phyloP scores from a whole-genome alignment of 352 stramenopile genomes.

The Elongisporangium undulatum region DNA sequence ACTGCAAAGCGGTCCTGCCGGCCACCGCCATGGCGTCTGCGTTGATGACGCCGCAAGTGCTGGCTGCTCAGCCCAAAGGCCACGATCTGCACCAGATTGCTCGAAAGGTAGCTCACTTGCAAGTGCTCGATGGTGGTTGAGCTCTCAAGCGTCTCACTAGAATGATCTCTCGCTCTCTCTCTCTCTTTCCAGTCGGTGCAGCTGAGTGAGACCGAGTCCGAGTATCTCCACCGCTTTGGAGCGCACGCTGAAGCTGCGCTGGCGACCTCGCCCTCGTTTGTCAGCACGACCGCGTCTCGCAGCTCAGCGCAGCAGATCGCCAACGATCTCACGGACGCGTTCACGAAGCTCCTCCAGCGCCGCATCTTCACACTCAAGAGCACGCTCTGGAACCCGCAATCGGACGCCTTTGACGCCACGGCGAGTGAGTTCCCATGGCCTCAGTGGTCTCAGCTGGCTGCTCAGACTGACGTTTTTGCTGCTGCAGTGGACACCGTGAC shows the following conservation, averaged over 20 bases:
- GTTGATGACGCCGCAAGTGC: slow-evolving; percentile 4
- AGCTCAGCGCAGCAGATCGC: background rate
- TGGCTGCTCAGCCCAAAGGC: slow-evolving; percentile 11
- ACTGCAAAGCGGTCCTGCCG: slow-evolving; percentile 21
- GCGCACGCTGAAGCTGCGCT: slow-evolving; percentile 44
- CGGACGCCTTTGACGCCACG: slow-evolving; percentile 50
- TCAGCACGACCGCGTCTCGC: background rate
- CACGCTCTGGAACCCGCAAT: slow-evolving; percentile 67
- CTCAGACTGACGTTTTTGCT: background rate
- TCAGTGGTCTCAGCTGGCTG: too few relatives aligned
- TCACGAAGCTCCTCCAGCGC: slow-evolving; percentile 48
- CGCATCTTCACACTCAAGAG: slow-evolving; percentile 69
- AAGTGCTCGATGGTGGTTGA: background rate
- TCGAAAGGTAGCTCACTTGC: slow-evolving; percentile 29
- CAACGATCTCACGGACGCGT: slow-evolving; percentile 10
- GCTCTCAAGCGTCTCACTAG: background rate
- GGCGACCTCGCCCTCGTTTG: slow-evolving; percentile 1
- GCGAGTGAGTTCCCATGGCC: slow-evolving; percentile 36
- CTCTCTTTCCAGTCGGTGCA: slow-evolving; percentile 34
- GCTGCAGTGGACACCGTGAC: slow-evolving; percentile 23
- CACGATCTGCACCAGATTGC: slow-evolving; percentile 50
- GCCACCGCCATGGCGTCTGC: background rate
- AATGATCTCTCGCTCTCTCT: background rate
- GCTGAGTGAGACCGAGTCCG: slow-evolving; percentile 51
- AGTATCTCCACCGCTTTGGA: slow-evolving; percentile 50